These are phyloP conservation scores for Megacollybia marginata DNA, from an alignment of 768 basidiomycete genomes.

Conservation along the genomic window DNA sequence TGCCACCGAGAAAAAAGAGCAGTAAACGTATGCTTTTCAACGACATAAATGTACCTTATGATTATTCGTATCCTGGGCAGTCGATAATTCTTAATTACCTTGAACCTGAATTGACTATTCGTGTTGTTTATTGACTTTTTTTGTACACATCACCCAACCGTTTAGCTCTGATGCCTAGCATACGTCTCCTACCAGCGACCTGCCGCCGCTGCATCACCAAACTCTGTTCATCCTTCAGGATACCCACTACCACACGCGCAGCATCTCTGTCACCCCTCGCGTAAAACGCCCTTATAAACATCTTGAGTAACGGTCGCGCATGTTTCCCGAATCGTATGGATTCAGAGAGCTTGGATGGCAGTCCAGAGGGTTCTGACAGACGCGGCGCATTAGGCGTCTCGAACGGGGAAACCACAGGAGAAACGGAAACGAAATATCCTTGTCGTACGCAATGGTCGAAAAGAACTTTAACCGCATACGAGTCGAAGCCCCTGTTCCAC, in stretches of 20 bases:
- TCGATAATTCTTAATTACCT: too few species aligned
- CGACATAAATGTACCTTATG: too few species aligned
- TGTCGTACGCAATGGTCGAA: slow-evolving; percentile 56
- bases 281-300: slow-evolving; percentile 64
- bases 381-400: slow-evolving; percentile 20
- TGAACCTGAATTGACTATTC: too few species aligned
- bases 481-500: slow-evolving; percentile 39
- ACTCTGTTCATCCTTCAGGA: slow-evolving; percentile 40
- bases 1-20: neutral
- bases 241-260: slow-evolving; percentile 45
- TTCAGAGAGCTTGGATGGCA: slow-evolving; percentile 24
- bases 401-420: slow-evolving; percentile 14
- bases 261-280: slow-evolving; percentile 44
- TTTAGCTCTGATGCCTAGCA: neutral
- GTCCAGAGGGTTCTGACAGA: slow-evolving; percentile 1
- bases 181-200: neutral
- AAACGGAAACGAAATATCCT: slow-evolving; percentile 45
- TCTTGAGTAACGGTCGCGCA: slow-evolving; percentile 62
- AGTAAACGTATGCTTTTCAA: neutral
- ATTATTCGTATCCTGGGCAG: too few species aligned
- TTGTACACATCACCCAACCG: neutral
- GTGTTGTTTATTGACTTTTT: neutral
- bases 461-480: slow-evolving; percentile 38
- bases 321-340: slow-evolving; percentile 50
- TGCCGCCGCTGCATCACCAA: slow-evolving; percentile 7